A percentile compares a stretch with the other conserved stretches of the same genome.
Evolutionary conservation across 371 early-diverging fungal species (phyloP).

Genomic region (Mortierella sp.): DNA sequence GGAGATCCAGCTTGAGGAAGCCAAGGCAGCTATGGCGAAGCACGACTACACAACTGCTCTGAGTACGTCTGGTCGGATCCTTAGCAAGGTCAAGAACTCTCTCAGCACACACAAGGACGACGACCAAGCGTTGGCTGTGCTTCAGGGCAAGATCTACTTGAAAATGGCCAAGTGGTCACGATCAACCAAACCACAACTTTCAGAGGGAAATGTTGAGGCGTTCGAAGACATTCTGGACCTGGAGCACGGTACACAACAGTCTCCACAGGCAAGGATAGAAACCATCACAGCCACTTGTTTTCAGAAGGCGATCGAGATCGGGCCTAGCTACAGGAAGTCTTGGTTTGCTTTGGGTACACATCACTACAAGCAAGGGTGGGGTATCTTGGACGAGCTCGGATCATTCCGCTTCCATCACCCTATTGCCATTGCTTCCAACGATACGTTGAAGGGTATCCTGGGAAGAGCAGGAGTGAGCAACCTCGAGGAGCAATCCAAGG

Average conservation of each 20-base stretch:
- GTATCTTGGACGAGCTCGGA: slow-evolving; percentile 68
- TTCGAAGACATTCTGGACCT: slow-evolving; percentile 38
- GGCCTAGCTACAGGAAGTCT: slow-evolving; percentile 59
- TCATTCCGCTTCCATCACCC: slow-evolving; percentile 52
- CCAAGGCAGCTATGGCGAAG: slow-evolving; percentile 51
- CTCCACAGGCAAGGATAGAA: slow-evolving; percentile 40
- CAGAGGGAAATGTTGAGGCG: slow-evolving; percentile 20
- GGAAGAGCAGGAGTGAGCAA: slow-evolving; percentile 21
- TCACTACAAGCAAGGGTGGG: slow-evolving; percentile 74
- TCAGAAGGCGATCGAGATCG: slow-evolving; percentile 50
- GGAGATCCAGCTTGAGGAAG: slow-evolving; percentile 51
- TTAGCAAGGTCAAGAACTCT: slow-evolving; percentile 14
- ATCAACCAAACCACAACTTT: slow-evolving; percentile 42
- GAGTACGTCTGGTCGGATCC: slow-evolving; percentile 21
- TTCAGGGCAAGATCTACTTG: slow-evolving; percentile 51
- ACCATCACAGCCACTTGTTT: slow-evolving; percentile 39
- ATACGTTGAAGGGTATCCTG: slow-evolving; percentile 27
- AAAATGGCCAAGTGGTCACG: slow-evolving; percentile 58
- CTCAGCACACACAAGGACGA: background rate
- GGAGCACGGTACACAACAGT: slow-evolving; percentile 17
- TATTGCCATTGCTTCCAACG: slow-evolving; percentile 45
- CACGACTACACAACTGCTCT: slow-evolving; percentile 47
- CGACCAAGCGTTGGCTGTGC: slow-evolving; percentile 3
- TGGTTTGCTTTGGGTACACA: slow-evolving; percentile 78
- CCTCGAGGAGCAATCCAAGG: slow-evolving; percentile 43